These are phyloP conservation scores for Colletotrichum eleusines DNA, from an alignment of 2,329 filamentous ascomycete species.

Conservation along the genomic window DNA sequence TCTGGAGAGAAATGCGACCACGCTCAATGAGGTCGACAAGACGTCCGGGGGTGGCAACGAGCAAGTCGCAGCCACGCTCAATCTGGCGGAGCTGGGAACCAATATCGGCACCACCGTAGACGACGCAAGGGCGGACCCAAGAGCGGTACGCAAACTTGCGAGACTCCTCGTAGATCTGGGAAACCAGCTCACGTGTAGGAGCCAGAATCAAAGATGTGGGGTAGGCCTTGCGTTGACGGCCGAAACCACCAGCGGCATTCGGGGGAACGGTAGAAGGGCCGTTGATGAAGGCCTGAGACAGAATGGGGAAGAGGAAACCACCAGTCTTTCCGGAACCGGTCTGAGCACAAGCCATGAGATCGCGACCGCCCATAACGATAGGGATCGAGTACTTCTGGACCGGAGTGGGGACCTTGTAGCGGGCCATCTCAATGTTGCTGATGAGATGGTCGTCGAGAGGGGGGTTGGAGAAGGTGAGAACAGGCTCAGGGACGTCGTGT, in stretches of 20 bases:
- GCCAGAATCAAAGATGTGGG: conserved; percentile 96
- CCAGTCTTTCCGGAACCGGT: conserved; percentile 99
- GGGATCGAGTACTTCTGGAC: conserved; percentile 99
- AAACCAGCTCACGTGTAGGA: conserved; percentile 97
- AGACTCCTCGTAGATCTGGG: conserved; percentile 97
- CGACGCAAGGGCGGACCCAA: conserved; percentile 98
- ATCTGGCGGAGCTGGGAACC: conserved; percentile 98
- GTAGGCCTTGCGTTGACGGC: conserved; percentile 97
- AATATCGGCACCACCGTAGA: conserved; percentile 99
- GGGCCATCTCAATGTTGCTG: conserved; percentile 91
- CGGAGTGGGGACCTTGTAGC: conserved; percentile 95
- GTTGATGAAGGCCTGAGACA: conserved; percentile 95
- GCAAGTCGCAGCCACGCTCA: conserved; percentile 94
- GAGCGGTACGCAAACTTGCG: conserved; percentile 99
- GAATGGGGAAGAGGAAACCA: conserved; percentile 98
- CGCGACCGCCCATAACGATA: conserved; percentile 97
- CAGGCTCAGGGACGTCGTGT: conserved; percentile 90
- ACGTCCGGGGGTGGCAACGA: conserved; percentile 97
- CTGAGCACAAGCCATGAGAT: conserved; percentile 99
- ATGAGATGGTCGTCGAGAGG: conserved; percentile 95
- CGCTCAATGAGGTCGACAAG: conserved; percentile 98
- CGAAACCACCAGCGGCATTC: conserved; percentile 76
- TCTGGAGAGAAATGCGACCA: conserved; percentile 95
- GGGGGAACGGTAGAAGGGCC: conserved; percentile 81
- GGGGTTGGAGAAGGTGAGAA: conserved; percentile 91